A percentile compares a stretch with the other conserved stretches of the same genome.
Evolutionary conservation across 495 filamentous ascomycete species (phyloP).

Genomic region (Sporormia fimetaria): DNA sequence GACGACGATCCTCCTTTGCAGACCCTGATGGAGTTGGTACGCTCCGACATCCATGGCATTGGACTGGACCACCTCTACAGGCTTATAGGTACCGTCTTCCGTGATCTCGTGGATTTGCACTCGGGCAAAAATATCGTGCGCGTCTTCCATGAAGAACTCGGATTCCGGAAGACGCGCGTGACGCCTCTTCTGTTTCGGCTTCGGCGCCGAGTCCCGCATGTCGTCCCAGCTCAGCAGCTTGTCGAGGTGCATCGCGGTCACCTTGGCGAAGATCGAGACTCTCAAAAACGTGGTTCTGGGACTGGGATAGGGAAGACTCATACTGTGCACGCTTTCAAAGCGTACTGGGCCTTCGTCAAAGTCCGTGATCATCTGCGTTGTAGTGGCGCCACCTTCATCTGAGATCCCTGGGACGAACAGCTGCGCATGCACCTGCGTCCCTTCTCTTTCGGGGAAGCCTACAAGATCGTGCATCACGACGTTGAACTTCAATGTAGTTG

Average conservation of each 20-base stretch:
- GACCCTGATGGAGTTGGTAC: constrained; percentile 89
- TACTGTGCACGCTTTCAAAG: constrained; percentile 96
- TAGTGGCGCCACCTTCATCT: constrained; percentile 82
- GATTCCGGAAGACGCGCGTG: constrained; percentile 71
- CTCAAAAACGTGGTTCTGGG: constrained; percentile 63
- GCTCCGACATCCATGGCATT: constrained; percentile 70
- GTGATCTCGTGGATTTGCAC: constrained; percentile 82
- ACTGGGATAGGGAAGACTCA: constrained; percentile 87
- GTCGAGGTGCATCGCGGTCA: constrained; percentile 88
- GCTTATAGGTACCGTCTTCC: constrained; percentile 80
- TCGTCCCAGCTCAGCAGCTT: constrained; percentile 98
- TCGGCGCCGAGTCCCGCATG: constrained; percentile 66
- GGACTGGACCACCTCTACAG: constrained; percentile 83
- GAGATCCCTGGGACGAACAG: constrained; percentile 88
- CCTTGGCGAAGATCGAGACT: constrained; percentile 86
- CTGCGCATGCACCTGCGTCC: constrained; percentile 90
- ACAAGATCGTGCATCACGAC: constrained; percentile 97
- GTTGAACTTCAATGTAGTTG: constrained; percentile 92
- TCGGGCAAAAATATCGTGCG: constrained; percentile 82
- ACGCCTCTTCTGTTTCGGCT: constrained; percentile 44
- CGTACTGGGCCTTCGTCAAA: constrained; percentile 92
- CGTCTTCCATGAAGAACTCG: constrained; percentile 84
- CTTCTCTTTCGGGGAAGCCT: constrained; percentile 92
- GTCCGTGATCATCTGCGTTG: constrained; percentile 85
- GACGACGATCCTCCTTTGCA: constrained; percentile 81